phyloP scores from a whole-genome alignment of 108 stramenopile genomes.

The Skeletonema grethae region DNA sequence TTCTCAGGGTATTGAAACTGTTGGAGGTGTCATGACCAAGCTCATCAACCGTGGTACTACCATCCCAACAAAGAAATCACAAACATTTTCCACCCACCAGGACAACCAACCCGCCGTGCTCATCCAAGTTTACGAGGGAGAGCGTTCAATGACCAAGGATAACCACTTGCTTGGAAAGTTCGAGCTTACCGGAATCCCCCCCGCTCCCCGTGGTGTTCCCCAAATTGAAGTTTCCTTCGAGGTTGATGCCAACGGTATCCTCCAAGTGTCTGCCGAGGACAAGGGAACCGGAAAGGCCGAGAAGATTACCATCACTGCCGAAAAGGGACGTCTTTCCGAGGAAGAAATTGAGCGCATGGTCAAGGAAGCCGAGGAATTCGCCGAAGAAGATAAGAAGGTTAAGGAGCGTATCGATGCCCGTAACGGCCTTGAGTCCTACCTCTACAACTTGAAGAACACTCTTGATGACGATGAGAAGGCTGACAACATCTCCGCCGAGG shows the following conservation, averaged over 20 bases:
- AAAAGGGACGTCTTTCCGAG: conserved; percentile 94
- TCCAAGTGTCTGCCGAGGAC: conserved; percentile 89
- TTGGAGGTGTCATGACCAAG: conserved; percentile 95
- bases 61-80: conserved; percentile 94
- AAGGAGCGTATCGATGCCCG: conserved; percentile 95
- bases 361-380: conserved; percentile 90
- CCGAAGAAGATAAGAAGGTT: conserved; percentile 85
- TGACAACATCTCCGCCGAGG: conserved; percentile 58
- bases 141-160: conserved; percentile 95
- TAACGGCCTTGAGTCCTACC: conserved; percentile 94
- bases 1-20: conserved; percentile 93
- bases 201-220: conserved; percentile 92
- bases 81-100: conserved; percentile 93
- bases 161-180: conserved; percentile 91
- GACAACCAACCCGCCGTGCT: conserved; percentile 95
- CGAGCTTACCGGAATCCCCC: conserved; percentile 92
- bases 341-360: conserved; percentile 98
- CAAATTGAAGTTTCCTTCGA: conserved; percentile 95
- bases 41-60: conserved; percentile 95
- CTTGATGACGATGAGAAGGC: conserved; percentile 71
- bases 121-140: conserved; percentile 97
- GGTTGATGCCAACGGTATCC: conserved; percentile 95
- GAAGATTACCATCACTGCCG: conserved; percentile 88
- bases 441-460: conserved; percentile 96
- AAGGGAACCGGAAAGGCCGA: conserved; percentile 86